Evolutionary conservation across 2,329 filamentous ascomycete genomes (phyloP).

Genomic region (Beauveria rudraprayagi): DNA sequence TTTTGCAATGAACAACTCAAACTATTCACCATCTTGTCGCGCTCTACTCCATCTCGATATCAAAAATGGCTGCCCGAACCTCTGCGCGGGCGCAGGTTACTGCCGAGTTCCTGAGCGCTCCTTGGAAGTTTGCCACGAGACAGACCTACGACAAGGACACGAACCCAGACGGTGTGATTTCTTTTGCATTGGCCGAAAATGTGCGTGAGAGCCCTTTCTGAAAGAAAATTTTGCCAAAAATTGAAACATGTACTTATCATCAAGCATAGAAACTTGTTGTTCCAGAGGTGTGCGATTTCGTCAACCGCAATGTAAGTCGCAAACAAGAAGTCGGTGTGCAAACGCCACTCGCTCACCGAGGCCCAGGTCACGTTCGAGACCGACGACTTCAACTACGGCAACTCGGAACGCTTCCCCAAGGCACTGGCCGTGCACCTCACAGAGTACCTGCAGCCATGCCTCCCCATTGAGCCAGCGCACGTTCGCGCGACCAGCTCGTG

Average conservation of each 20-base stretch:
- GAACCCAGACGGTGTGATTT: constrained; percentile 36
- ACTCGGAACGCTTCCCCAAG: constrained; percentile 24
- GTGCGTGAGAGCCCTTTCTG: constrained; percentile 11
- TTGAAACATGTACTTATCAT: neutral
- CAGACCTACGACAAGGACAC: constrained; percentile 29
- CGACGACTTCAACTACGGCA: constrained; percentile 29
- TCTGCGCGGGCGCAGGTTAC: constrained; percentile 21
- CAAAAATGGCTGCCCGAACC: constrained; percentile 8
- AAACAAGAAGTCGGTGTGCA: neutral
- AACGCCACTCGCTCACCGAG: neutral
- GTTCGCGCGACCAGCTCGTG: constrained; percentile 28
- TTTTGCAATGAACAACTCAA: neutral
- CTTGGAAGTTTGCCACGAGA: constrained; percentile 26
- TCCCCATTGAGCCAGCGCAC: constrained; percentile 21
- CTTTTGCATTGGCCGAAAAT: constrained; percentile 42
- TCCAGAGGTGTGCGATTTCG: constrained; percentile 22
- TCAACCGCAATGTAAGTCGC: constrained; percentile 23
- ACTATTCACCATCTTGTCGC: neutral
- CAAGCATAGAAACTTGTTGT: constrained; percentile 31
- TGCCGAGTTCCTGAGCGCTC: constrained; percentile 18
- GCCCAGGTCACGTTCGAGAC: constrained; percentile 20
- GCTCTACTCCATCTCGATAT: neutral
- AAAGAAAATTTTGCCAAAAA: neutral
- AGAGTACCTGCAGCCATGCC: constrained; percentile 26
- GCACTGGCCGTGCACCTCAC: constrained; percentile 31